These are phyloP conservation scores for Phytophthora idaei DNA, from an alignment of 352 stramenopile genomes.

Conservation along the genomic window DNA sequence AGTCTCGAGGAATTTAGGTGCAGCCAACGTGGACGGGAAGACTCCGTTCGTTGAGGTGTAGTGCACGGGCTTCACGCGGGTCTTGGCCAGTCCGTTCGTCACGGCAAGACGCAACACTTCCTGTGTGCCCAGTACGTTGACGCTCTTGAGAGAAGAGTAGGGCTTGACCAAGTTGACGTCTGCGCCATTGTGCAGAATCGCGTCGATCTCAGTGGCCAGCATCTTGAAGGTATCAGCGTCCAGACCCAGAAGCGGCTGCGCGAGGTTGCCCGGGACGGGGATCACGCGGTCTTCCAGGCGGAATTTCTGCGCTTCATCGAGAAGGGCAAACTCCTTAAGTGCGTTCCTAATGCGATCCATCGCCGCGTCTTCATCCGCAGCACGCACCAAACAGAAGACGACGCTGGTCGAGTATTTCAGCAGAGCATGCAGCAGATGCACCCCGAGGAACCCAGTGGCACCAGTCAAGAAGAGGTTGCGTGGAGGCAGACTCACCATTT, in stretches of 20 bases:
- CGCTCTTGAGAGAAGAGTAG: conserved; percentile 85
- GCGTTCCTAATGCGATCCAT: conserved; percentile 62
- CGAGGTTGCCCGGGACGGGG: conserved; percentile 75
- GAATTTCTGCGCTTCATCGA: conserved; percentile 54
- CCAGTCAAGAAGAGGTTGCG: conserved; percentile 90
- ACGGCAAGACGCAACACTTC: conserved; percentile 89
- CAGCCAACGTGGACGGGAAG: conserved; percentile 64
- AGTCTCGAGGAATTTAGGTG: conserved; percentile 49
- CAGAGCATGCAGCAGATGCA: conserved; percentile 83
- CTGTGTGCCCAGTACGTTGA: conserved; percentile 91
- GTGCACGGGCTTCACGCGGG: conserved; percentile 82
- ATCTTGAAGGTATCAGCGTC: conserved; percentile 85
- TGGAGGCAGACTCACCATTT: conserved; percentile 74
- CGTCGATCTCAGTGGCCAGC: conserved; percentile 87
- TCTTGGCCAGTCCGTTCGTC: conserved; percentile 78
- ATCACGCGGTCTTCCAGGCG: conserved; percentile 78
- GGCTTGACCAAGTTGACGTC: conserved; percentile 93
- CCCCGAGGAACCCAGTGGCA: conserved; percentile 91
- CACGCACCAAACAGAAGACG: conserved; percentile 88
- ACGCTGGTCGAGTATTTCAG: conserved; percentile 70
- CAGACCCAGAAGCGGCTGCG: conserved; percentile 83
- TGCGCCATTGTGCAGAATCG: conserved; percentile 93
- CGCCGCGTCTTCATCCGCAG: conserved; percentile 47
- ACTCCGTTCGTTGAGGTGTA: conserved; percentile 94
- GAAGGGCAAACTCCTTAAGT: conserved; percentile 61